Conservation (phyloP, 129 eudicot species). For the Saposhnikovia divaricata region DNA sequence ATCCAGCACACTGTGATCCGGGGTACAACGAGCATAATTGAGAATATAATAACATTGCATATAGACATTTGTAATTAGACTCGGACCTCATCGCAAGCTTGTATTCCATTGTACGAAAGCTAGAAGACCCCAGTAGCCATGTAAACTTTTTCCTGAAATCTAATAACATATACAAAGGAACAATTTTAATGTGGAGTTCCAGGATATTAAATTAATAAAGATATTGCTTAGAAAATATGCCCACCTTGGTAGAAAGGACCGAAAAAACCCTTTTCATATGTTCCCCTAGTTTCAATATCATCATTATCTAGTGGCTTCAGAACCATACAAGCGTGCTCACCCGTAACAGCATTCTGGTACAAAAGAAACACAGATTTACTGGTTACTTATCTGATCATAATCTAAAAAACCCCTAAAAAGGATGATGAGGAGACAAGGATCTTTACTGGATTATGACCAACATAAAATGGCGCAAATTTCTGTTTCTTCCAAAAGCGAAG, state of each 20-base stretch:
- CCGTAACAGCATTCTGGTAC: conserved; percentile 69
- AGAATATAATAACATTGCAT: not conserved
- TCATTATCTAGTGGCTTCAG: conserved; percentile 63
- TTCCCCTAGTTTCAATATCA: conserved; percentile 54
- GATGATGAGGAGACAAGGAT: not conserved
- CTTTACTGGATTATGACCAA: conserved; percentile 74
- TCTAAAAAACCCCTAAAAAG: not conserved
- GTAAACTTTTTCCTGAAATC: conserved; percentile 64
- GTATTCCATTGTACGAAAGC: conserved; percentile 72
- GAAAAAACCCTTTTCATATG: conserved; percentile 60
- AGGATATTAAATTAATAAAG: not conserved
- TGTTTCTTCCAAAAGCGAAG: conserved; percentile 91
- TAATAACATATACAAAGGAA: conserved; percentile 18
- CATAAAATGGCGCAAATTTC: conserved; percentile 80
- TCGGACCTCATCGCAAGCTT: conserved; percentile 94
- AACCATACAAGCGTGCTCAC: conserved; percentile 93
- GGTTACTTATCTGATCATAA: conserved; percentile 10
- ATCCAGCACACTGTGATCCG: conserved; percentile 59
- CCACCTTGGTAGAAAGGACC: conserved; percentile 68
- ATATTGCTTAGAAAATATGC: conserved; percentile 9
- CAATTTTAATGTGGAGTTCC: conserved; percentile 2
- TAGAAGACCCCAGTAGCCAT: conserved; percentile 33
- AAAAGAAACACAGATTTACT: not conserved
- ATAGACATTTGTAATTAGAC: not conserved
- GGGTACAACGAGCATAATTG: conserved; percentile 17